Evolutionary conservation across 345 rosid species (phyloP), one percentile per base, ranked within the genome.

Genomic region (Eucalyptus regnans): DNA sequence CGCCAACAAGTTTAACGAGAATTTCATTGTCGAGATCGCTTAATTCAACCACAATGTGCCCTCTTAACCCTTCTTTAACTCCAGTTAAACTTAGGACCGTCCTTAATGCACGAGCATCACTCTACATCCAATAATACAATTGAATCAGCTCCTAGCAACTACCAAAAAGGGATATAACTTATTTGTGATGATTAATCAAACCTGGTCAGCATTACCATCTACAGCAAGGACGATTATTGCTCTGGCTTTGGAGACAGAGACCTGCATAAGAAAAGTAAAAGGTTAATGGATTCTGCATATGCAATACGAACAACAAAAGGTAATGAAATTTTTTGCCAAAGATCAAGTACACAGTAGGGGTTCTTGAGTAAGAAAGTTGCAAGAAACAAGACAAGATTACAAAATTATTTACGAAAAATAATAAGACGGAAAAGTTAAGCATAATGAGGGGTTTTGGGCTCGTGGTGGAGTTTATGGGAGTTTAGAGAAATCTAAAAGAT

Each of bases 181-280:
- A 87, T 83, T 68, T 50, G 27, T 14, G 90, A 50, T 60, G 89
- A 68, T 89, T 51, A 91, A 90, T 88, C 76, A 91, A 89, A 96
- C 97, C 97, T 96, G 97, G 89, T 96, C 96, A 89, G 97, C 97
- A 92, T 96, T 96, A 91, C 96, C 97, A 87, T 95, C 97, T 68
- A 92, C 95, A 84, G 97, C 97, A 87, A 96, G 96, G 89, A 96
- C 96, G 89, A 96, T 51, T 90, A 96, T 92, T 60, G 96, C 95
- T 89, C 95, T 94, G 86, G 96, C 96, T 91, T 95, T 96, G 88
- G 96, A 96, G 89, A 96, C 97, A 80, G 97, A 96, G 60, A 96
- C 96, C 97, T 96, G 76, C 86, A 89, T 31, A 90, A 68, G 56
- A 60, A 71, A 88, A 87, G 22, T 84, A 31, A 84, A 23, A 54